These are phyloP conservation scores for Colletotrichum higginsianum DNA, from an alignment of 2,329 filamentous ascomycete species.

Conservation along the genomic window DNA sequence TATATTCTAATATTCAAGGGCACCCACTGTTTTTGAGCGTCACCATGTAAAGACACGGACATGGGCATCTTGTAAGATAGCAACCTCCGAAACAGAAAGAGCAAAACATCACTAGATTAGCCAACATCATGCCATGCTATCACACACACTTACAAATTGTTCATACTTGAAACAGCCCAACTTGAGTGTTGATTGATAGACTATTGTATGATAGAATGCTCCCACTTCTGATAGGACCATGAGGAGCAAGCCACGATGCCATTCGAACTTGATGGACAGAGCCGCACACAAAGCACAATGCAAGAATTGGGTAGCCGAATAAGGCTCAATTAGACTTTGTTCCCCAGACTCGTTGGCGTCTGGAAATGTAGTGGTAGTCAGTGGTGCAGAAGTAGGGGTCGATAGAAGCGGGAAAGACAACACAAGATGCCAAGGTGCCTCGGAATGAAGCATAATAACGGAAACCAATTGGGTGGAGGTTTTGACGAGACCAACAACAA, in stretches of 20 bases:
- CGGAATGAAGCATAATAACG: conserved; percentile 6
- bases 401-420: conserved; percentile 6
- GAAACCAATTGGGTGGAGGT: not conserved
- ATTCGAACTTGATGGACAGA: not conserved
- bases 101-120: not conserved
- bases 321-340: conserved; percentile 15
- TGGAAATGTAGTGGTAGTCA: conserved; percentile 15
- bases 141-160: not conserved
- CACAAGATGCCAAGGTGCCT: conserved; percentile 32
- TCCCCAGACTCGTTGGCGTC: conserved; percentile 13
- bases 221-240: not conserved
- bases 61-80: conserved; percentile 2
- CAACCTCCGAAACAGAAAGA: not conserved
- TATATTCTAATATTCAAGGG: conserved; percentile 11
- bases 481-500: conserved; percentile 2
- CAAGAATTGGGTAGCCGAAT: conserved; percentile 10
- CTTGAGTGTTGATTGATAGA: not conserved
- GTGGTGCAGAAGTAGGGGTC: not conserved
- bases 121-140: not conserved
- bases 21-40: conserved; percentile 9
- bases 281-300: no score
- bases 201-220: not conserved
- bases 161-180: not conserved
- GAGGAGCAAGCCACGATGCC: not conserved
- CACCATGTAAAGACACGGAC: conserved; percentile 28